Conservation (phyloP, 2,329 filamentous ascomycete genomes). For the Exophiala lecanii-corni region DNA sequence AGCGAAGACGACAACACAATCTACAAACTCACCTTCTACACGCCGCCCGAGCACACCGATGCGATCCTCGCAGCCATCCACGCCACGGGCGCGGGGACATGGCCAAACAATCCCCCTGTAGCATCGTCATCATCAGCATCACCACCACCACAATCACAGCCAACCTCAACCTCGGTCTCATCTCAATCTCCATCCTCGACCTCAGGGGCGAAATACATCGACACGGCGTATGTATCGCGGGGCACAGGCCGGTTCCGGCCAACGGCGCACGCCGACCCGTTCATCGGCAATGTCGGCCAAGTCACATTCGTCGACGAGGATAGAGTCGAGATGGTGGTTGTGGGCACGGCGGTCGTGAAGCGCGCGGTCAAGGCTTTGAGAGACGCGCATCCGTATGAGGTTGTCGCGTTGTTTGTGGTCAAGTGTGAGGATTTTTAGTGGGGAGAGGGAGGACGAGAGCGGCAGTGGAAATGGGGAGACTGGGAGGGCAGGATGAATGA, state of each 20-base stretch:
- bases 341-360: conserved; percentile 36
- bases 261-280: conserved; percentile 35
- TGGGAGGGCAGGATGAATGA: no score
- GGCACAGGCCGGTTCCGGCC: conserved; percentile 42
- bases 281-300: conserved; percentile 33
- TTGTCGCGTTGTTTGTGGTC: conserved; percentile 42
- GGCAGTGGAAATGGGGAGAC: no score
- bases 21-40: conserved; percentile 43
- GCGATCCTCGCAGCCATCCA: conserved; percentile 41
- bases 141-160: background rate
- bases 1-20: conserved; percentile 6
- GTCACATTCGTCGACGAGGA: conserved; percentile 40
- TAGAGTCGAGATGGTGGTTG: conserved; percentile 41
- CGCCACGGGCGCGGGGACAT: conserved; percentile 38
- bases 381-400: conserved; percentile 44
- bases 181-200: no score
- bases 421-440: conserved; percentile 32
- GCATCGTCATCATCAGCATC: background rate
- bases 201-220: conserved; percentile 38
- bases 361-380: conserved; percentile 39
- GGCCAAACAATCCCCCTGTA: conserved; percentile 26
- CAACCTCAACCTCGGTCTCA: background rate
- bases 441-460: background rate
- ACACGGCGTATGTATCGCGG: conserved; percentile 36
- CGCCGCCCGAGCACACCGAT: conserved; percentile 36